Percentiles rank a stretch among this genome's conserved stretches.
Evolutionary conservation across 306 rosid species (phyloP).

Genomic region (Senna tora): DNA sequence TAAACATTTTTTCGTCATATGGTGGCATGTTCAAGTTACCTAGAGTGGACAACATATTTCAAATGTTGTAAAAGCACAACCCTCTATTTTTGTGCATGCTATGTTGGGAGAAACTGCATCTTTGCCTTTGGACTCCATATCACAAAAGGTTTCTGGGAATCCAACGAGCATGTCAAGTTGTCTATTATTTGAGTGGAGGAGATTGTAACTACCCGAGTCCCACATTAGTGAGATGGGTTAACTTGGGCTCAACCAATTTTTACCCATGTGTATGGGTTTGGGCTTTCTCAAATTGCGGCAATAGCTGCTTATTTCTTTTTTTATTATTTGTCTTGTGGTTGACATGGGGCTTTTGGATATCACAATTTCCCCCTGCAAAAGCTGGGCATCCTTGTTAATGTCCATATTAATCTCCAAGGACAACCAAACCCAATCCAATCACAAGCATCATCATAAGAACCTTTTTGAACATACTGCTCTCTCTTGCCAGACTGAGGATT

Average conservation of each 20-base stretch:
- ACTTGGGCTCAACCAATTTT: background rate
- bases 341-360: background rate
- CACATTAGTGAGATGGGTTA: background rate
- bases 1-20: background rate
- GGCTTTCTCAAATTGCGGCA: background rate
- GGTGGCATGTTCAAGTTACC: background rate
- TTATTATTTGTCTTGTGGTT: background rate
- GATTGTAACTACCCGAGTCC: background rate
- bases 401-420: background rate
- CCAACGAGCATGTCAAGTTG: background rate
- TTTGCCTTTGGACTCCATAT: background rate
- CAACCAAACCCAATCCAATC: background rate
- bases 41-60: background rate
- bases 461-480: background rate
- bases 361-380: background rate
- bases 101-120: too few relatives aligned
- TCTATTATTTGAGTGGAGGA: background rate
- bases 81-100: too few relatives aligned
- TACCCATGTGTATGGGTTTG: background rate
- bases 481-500: background rate
- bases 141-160: background rate
- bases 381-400: background rate
- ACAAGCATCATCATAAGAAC: background rate
- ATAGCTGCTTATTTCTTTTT: background rate
- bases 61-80: too few relatives aligned